These are phyloP conservation scores for Puccinia novopanici DNA, from an alignment of 1,284 basidiomycete genomes.

Conservation along the genomic window DNA sequence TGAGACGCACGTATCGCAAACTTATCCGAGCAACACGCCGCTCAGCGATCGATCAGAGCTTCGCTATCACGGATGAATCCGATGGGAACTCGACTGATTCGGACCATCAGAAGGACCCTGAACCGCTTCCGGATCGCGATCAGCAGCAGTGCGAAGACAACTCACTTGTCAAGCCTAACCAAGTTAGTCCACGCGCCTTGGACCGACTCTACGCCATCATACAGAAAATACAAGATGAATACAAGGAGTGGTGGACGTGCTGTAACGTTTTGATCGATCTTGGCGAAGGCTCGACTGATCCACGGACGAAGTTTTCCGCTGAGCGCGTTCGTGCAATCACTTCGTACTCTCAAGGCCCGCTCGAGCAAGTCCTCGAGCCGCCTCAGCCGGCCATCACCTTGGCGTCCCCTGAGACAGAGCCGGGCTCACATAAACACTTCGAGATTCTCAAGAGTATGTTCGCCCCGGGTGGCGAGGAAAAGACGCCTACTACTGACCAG, in stretches of 20 bases:
- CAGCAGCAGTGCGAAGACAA: neutral
- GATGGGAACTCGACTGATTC: conserved; percentile 34
- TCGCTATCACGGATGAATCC: conserved; percentile 13
- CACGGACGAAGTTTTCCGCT: neutral
- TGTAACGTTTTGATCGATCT: conserved; percentile 50
- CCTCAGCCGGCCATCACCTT: neutral
- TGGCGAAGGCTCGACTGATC: conserved; percentile 46
- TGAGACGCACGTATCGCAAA: conserved; percentile 39
- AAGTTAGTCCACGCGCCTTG: conserved; percentile 41
- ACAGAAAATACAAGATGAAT: conserved; percentile 38
- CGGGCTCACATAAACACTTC: conserved; percentile 31
- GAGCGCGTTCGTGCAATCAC: conserved; percentile 13
- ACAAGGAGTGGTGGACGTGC: conserved; percentile 49
- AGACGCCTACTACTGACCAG: neutral
- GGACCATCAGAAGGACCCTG: conserved; percentile 15
- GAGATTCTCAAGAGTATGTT: conserved; percentile 51
- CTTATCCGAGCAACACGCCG: conserved; percentile 28
- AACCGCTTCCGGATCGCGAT: conserved; percentile 1
- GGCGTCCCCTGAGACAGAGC: neutral
- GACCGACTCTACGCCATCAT: conserved; percentile 27
- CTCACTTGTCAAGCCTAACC: neutral
- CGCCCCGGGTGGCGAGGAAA: conserved; percentile 11
- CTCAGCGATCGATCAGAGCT: neutral
- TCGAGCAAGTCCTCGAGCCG: neutral
- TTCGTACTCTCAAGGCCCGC: neutral